phyloP scores from a whole-genome alignment of 2,329 filamentous ascomycete species.

The Aspergillus glaucus region DNA sequence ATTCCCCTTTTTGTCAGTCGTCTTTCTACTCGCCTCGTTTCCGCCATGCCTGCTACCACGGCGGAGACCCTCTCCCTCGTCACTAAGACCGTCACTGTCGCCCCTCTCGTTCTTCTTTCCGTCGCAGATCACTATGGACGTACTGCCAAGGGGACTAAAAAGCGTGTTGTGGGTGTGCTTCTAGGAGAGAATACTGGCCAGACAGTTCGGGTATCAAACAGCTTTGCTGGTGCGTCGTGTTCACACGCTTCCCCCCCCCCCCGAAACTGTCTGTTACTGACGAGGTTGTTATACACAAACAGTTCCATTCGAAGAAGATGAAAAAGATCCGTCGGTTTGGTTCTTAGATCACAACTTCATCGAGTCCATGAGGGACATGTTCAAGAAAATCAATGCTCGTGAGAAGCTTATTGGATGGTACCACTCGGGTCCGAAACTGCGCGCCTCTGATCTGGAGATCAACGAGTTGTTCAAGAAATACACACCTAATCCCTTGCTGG shows the following conservation, averaged over 20 bases:
- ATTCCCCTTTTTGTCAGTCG: neutral
- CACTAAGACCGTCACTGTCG: conserved; percentile 90
- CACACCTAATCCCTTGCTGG: conserved; percentile 88
- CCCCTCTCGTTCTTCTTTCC: conserved; percentile 93
- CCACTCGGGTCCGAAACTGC: conserved; percentile 93
- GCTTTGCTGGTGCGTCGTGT: conserved; percentile 74
- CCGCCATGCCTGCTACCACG: conserved; percentile 87
- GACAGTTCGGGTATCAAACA: conserved; percentile 95
- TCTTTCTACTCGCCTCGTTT: neutral
- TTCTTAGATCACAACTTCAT: conserved; percentile 99
- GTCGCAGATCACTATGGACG: conserved; percentile 98
- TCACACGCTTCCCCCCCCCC: neutral
- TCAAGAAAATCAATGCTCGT: conserved; percentile 98
- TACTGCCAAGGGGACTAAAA: conserved; percentile 78
- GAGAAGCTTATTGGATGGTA: conserved; percentile 99
- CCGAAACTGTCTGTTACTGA: conserved; percentile 12
- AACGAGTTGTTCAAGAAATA: conserved; percentile 99
- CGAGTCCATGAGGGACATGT: conserved; percentile 99
- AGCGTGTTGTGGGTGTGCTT: conserved; percentile 87
- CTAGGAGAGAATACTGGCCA: conserved; percentile 94
- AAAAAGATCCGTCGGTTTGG: conserved; percentile 97
- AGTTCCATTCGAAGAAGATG: conserved; percentile 99
- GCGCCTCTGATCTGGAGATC: conserved; percentile 95
- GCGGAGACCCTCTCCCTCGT: conserved; percentile 94
- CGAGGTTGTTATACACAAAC: conserved; percentile 9